These are phyloP conservation scores for Coemansia umbellata DNA, from an alignment of 192 early-diverging fungal species.

Conservation along the genomic window DNA sequence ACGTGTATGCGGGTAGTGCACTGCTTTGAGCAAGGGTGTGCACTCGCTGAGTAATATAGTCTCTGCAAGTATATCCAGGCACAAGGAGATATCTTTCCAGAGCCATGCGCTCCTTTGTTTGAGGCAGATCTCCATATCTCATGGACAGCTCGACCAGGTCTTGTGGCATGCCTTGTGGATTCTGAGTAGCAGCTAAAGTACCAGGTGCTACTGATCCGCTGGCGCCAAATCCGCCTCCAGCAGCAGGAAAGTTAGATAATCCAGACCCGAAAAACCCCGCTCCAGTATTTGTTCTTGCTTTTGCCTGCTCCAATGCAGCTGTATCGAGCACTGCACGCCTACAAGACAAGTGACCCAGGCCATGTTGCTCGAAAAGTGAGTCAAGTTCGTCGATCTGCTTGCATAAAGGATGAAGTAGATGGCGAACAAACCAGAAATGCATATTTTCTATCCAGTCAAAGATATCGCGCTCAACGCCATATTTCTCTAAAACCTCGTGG, in stretches of 20 bases:
- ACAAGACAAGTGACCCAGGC: slow-evolving; percentile 44
- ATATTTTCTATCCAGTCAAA: slow-evolving; percentile 47
- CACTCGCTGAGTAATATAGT: slow-evolving; percentile 45
- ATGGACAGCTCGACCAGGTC: slow-evolving; percentile 36
- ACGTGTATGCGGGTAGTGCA: slow-evolving; percentile 38
- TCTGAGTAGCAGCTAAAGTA: too few relatives aligned
- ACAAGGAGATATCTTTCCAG: slow-evolving; percentile 50
- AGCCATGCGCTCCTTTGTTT: slow-evolving; percentile 49
- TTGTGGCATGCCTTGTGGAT: slow-evolving; percentile 21
- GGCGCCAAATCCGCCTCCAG: slow-evolving; percentile 16
- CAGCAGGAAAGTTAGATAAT: slow-evolving; percentile 1
- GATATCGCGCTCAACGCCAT: slow-evolving; percentile 35
- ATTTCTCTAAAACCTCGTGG: slow-evolving; percentile 39
- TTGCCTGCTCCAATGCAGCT: slow-evolving; percentile 33
- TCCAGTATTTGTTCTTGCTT: not conserved
- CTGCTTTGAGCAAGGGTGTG: slow-evolving; percentile 38
- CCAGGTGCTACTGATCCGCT: slow-evolving; percentile 1
- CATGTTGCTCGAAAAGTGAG: slow-evolving; percentile 34
- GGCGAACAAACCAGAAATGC: slow-evolving; percentile 48
- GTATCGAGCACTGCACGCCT: slow-evolving; percentile 27
- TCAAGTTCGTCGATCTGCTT: slow-evolving; percentile 48
- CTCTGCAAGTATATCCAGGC: slow-evolving; percentile 33
- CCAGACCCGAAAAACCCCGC: slow-evolving; percentile 6
- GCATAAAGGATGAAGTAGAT: slow-evolving; percentile 40
- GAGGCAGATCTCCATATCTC: slow-evolving; percentile 33